These are phyloP conservation scores for Tolypocladium ophioglossoides DNA, from an alignment of 2,329 filamentous ascomycete species.

Conservation along the genomic window DNA sequence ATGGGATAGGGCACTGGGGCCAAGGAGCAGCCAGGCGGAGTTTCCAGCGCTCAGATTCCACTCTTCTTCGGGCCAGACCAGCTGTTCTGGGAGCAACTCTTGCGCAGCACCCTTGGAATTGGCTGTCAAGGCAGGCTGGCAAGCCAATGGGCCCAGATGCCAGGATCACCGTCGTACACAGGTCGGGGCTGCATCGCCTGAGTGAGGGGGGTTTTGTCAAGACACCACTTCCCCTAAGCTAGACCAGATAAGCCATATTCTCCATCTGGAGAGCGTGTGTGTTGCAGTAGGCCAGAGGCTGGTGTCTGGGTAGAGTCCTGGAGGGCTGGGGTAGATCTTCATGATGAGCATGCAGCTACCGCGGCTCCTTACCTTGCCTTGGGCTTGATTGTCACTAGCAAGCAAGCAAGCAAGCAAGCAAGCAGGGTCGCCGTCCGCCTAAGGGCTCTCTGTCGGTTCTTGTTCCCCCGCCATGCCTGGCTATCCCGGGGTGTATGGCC, in stretches of 20 bases:
- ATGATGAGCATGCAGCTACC: not conserved
- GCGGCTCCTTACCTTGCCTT: not conserved
- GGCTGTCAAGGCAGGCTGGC: not conserved
- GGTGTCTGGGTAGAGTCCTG: not conserved
- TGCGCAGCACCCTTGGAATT: not conserved
- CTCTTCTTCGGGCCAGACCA: not conserved
- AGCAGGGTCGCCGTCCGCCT: not conserved
- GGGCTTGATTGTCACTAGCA: conserved; percentile 1
- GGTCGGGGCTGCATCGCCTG: not conserved
- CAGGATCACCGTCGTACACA: not conserved
- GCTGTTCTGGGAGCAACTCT: not conserved
- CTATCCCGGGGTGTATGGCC: conserved; percentile 3
- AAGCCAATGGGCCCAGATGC: not conserved
- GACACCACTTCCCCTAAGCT: not conserved
- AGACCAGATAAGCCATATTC: not conserved
- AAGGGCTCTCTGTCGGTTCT: conserved; percentile 5
- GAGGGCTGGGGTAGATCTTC: not conserved
- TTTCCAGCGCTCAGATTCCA: not conserved
- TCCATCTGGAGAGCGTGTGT: not conserved
- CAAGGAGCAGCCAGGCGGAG: not conserved
- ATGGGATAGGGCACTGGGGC: not conserved
- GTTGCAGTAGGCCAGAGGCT: not conserved
- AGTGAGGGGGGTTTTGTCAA: not conserved
- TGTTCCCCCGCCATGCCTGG: conserved; percentile 4
- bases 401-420: conserved; percentile 5